Evolutionary conservation across 1,139 yeast genomes (phyloP), one percentile per base, ranked within the genome.

Genomic region (Yamadazyma jaroonii): DNA sequence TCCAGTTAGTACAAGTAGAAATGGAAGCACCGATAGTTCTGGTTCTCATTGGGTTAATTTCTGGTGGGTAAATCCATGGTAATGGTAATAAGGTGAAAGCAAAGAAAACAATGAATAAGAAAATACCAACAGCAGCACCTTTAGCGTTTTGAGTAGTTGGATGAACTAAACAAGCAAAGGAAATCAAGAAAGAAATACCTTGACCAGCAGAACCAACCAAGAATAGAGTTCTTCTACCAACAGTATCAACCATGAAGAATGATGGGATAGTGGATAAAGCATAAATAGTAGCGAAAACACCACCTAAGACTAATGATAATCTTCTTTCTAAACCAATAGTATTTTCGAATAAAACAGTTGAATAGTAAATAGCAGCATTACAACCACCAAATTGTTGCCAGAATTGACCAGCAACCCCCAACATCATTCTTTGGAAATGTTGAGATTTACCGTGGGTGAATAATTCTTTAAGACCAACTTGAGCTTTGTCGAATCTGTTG

Each of bases 311-410:
- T 56, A 77, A 66, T 10, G 83, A 61, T 48, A 77, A 59, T 53
- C 75, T 67, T 56, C 75, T 68, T 24, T 60, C 67, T 49, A 67
- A 59, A 44, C 67, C 72, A 55, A 74, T 72, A 35, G 81, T 72
- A 30, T 67, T 58, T 57, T 77, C 72, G 49, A 77, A 77, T 50
- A 79, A 64, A 36, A 78, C 80, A 24, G 84, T 76, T 25, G 82
- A 75, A 52, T 78, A 78, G 60, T 78, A 79, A 50, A 77, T 78
- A 45, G 81, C 79, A 46, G 82, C 81, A 49, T 79, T 79, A 64
- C 82, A 76, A 53, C 84, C 78, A 35, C 76, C 70, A 53, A 72
- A 66, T 52, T 73, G 78, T 54, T 74, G 79, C 72, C 74, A 77
- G 31, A 55, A 55, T 47, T 55, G 59, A 41, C 57, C 52, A 14